phyloP scores from a whole-genome alignment of 2,329 filamentous ascomycete species.

The Exophiala xenobiotica region DNA sequence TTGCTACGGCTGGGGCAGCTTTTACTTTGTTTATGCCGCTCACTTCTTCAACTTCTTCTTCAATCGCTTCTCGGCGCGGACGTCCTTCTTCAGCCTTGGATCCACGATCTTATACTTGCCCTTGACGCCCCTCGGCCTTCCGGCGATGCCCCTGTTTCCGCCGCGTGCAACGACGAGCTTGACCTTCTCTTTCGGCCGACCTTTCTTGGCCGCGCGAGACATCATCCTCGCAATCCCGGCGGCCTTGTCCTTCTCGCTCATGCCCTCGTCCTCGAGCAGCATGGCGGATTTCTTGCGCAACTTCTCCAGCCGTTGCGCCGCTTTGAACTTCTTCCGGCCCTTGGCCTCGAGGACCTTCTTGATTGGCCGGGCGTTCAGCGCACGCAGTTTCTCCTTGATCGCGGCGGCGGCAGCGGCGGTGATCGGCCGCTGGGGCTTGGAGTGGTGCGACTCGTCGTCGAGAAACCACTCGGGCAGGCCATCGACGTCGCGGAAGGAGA shows the following conservation, averaged over 20 bases:
- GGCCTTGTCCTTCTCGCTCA: conserved; percentile 96
- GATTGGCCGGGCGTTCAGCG: conserved; percentile 92
- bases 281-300: conserved; percentile 95
- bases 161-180: conserved; percentile 88
- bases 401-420: conserved; percentile 84
- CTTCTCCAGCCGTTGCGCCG: conserved; percentile 87
- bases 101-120: conserved; percentile 98
- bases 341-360: conserved; percentile 98
- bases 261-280: conserved; percentile 80
- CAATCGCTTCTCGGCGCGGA: conserved; percentile 77
- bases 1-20: no score
- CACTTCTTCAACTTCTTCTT: conserved; percentile 66
- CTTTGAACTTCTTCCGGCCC: conserved; percentile 95
- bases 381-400: conserved; percentile 91
- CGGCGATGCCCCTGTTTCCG: conserved; percentile 78
- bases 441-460: conserved; percentile 84
- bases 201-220: conserved; percentile 75
- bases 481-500: conserved; percentile 83
- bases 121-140: conserved; percentile 87
- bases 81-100: conserved; percentile 92
- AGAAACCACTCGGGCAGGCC: conserved; percentile 97
- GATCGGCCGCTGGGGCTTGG: conserved; percentile 82
- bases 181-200: conserved; percentile 66
- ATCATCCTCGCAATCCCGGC: conserved; percentile 78
- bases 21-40: no score